Conservation (phyloP, 2,329 filamentous ascomycete species). For the Ploettnerulaceae sp. region DNA sequence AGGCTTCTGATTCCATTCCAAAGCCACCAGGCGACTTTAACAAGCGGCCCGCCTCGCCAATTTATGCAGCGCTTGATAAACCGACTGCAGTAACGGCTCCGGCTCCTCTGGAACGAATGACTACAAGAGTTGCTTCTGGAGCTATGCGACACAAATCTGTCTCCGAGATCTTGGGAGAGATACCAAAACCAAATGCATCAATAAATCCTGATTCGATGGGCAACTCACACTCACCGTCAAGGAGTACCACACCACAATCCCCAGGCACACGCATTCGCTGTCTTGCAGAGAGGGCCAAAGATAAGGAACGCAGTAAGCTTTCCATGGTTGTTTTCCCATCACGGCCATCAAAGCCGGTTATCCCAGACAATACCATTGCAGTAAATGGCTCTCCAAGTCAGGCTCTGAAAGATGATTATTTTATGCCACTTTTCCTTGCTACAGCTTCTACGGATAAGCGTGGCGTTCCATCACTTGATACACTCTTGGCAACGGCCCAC, state of each 20-base stretch:
- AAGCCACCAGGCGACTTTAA: slow-evolving; percentile 12
- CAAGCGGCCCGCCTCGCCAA: slow-evolving; percentile 17
- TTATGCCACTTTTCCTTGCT: slow-evolving; percentile 56
- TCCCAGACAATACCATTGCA: slow-evolving; percentile 19
- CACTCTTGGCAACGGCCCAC: slow-evolving; percentile 74
- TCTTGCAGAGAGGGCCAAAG: slow-evolving; percentile 38
- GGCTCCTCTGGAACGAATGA: slow-evolving; percentile 50
- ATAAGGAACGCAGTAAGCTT: slow-evolving; percentile 58
- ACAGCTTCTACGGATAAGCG: slow-evolving; percentile 52
- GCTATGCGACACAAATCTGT: slow-evolving; percentile 68
- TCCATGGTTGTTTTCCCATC: slow-evolving; percentile 78
- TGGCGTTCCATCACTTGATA: slow-evolving; percentile 61
- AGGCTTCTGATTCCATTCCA: slow-evolving; percentile 8
- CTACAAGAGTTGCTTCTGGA: slow-evolving; percentile 65
- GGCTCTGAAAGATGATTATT: slow-evolving; percentile 51
- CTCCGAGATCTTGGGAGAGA: slow-evolving; percentile 64
- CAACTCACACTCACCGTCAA: slow-evolving; percentile 26
- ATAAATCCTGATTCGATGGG: slow-evolving; percentile 20
- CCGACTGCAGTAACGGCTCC: slow-evolving; percentile 31
- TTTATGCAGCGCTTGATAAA: slow-evolving; percentile 21
- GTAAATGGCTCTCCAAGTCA: slow-evolving; percentile 12
- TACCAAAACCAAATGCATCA: slow-evolving; percentile 38
- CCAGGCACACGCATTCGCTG: slow-evolving; percentile 34
- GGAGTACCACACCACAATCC: slow-evolving; percentile 42
- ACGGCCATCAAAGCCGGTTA: slow-evolving; percentile 45